A percentile compares a stretch with the other conserved stretches of the same genome.
These are phyloP conservation scores for Leccinum boreale DNA, from an alignment of 768 basidiomycete genomes.

Conservation along the genomic window DNA sequence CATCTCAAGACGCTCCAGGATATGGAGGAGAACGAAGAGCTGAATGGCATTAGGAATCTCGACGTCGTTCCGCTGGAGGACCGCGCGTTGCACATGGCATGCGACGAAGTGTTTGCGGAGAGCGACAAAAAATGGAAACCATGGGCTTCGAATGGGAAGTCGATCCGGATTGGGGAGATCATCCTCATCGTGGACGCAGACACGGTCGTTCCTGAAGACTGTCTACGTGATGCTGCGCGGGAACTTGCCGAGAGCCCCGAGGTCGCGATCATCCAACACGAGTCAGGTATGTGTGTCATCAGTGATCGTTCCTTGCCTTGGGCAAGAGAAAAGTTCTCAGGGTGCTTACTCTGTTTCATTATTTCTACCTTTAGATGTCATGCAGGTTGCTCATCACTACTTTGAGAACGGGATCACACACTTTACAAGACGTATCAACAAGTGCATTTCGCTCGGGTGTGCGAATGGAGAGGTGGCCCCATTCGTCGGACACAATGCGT, in stretches of 20 bases:
- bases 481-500: conserved; percentile 87
- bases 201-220: conserved; percentile 88
- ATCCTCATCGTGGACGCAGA: conserved; percentile 86
- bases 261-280: conserved; percentile 89
- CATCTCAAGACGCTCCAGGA: conserved; percentile 38
- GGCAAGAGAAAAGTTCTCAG: background rate
- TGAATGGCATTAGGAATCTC: conserved; percentile 24
- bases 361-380: conserved; percentile 53
- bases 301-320: conserved; percentile 19
- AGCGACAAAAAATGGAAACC: conserved; percentile 60
- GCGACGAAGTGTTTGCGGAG: conserved; percentile 68
- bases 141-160: conserved; percentile 74
- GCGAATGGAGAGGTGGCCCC: conserved; percentile 77
- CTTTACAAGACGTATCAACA: conserved; percentile 87
- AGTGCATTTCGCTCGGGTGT: conserved; percentile 72
- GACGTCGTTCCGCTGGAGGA: conserved; percentile 60
- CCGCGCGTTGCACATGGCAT: conserved; percentile 64
- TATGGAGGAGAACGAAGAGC: conserved; percentile 41
- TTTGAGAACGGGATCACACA: conserved; percentile 91
- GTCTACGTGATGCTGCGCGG: conserved; percentile 85
- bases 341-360: background rate
- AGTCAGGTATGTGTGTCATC: conserved; percentile 55
- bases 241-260: conserved; percentile 59
- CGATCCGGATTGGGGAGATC: conserved; percentile 73
- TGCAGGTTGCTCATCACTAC: conserved; percentile 87